Base-by-base conservation (phyloP, 441 rosid species). In the Kokia cookei region DNA sequence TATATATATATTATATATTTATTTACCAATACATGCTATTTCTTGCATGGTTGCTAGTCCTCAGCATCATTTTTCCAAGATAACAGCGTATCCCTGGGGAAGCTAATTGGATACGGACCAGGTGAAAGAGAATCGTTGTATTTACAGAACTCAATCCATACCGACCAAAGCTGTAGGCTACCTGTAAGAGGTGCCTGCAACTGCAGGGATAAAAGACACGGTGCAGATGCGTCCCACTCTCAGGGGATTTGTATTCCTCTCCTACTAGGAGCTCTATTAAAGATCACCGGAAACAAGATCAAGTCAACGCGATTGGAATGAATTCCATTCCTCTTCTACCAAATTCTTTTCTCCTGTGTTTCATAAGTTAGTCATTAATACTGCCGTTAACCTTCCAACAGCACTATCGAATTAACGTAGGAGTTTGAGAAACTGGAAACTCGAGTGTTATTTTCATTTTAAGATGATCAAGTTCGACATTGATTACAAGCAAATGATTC, bases 31-130 rank as follows among this genome's bases (percentile, higher is more conserved):
- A n/a, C 37, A 58, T 26, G 0, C 10, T 19, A 73, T 37, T 78
- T 71, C 22, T 50, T 26, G 7, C 24, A 14, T 13, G 32, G 19
- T 17, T 6, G 7, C 19, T 82, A 86, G 91, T 84, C 91, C 2
- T 80, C 88, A 7, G 88, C 82, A 7, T 88, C 91, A 3, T 86
- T 88, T 82, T 88, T 86, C 80, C 85, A 82, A 67, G 88, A 86
- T 51, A 29, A 19, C 53, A 86, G 88, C 12, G 77, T 79, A 45
- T 72, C 91, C 0, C 77, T 84, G 2, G 91, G 91, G 57, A 76
- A 76, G 74, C 82, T 88, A 45, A 88, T 84, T 19, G 89, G 91
- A 61, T 76, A 84, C 29, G 58, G 77, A 69, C 80, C 77, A 0
- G 71, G 82, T 2, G 79, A 82, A 1, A 64, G 76, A 26, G 67